phyloP scores from a whole-genome alignment of 1,284 basidiomycete genomes.

The Ganoderma leucocontextum region DNA sequence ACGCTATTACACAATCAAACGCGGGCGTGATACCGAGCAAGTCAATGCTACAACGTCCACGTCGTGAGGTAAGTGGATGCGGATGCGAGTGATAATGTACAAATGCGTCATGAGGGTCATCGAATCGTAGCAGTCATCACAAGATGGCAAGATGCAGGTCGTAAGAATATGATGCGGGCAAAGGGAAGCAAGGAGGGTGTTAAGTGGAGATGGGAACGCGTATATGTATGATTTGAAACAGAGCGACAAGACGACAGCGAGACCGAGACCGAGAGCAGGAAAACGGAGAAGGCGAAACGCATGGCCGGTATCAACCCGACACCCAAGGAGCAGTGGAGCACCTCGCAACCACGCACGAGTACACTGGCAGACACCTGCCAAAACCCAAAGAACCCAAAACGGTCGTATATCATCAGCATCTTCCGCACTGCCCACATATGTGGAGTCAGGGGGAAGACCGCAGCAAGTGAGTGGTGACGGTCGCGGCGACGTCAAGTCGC shows the following conservation, averaged over 20 bases:
- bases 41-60: slow-evolving; percentile 35
- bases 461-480: not conserved
- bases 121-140: slow-evolving; percentile 33
- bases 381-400: slow-evolving; percentile 20
- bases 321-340: slow-evolving; percentile 1
- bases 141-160: slow-evolving; percentile 23
- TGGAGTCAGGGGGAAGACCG: slow-evolving; percentile 1
- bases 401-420: slow-evolving; percentile 26
- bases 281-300: slow-evolving; percentile 10
- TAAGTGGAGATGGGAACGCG: slow-evolving; percentile 16
- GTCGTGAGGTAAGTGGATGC: slow-evolving; percentile 21
- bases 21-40: slow-evolving; percentile 29
- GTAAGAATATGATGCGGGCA: slow-evolving; percentile 15
- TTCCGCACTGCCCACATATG: not conserved
- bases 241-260: slow-evolving; percentile 28
- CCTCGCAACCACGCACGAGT: slow-evolving; percentile 22
- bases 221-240: slow-evolving; percentile 17
- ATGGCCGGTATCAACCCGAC: slow-evolving; percentile 31
- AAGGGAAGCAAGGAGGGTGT: slow-evolving; percentile 4
- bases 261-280: slow-evolving; percentile 22
- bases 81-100: slow-evolving; percentile 30
- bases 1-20: slow-evolving; percentile 20
- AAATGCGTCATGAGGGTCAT: slow-evolving; percentile 35
- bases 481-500: slow-evolving; percentile 1
- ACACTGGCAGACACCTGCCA: slow-evolving; percentile 23